phyloP scores from a whole-genome alignment of 2,329 filamentous ascomycete genomes.

The Verticillium longisporum region DNA sequence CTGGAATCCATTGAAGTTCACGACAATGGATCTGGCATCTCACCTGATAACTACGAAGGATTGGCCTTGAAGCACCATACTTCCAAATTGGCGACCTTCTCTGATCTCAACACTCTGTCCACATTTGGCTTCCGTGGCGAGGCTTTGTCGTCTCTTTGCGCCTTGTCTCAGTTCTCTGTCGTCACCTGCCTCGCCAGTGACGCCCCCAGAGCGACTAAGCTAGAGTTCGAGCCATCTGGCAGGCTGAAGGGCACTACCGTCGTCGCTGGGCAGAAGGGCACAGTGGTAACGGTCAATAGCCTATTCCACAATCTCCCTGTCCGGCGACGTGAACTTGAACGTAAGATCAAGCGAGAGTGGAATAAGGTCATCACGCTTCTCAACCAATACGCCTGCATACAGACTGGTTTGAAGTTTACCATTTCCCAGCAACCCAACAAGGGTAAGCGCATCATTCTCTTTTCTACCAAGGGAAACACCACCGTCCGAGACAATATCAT shows the following conservation, averaged over 20 bases:
- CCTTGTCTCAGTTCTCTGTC: slow-evolving; percentile 76
- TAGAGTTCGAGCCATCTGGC: slow-evolving; percentile 84
- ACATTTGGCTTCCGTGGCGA: slow-evolving; percentile 98
- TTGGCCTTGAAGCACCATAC: slow-evolving; percentile 94
- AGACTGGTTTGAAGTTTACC: slow-evolving; percentile 78
- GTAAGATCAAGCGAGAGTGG: slow-evolving; percentile 96
- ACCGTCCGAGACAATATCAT: slow-evolving; percentile 91
- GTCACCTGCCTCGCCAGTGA: slow-evolving; percentile 74
- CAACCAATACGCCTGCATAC: slow-evolving; percentile 93
- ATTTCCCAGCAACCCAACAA: slow-evolving; percentile 75
- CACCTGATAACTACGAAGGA: slow-evolving; percentile 76
- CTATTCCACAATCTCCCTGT: slow-evolving; percentile 89
- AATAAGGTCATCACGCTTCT: slow-evolving; percentile 77
- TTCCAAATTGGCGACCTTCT: slow-evolving; percentile 84
- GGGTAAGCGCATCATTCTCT: slow-evolving; percentile 76
- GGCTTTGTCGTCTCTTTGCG: slow-evolving; percentile 89
- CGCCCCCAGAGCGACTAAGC: slow-evolving; percentile 73
- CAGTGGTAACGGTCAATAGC: slow-evolving; percentile 74
- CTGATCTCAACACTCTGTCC: slow-evolving; percentile 74
- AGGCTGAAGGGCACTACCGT: slow-evolving; percentile 67
- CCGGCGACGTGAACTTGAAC: slow-evolving; percentile 85
- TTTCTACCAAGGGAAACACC: slow-evolving; percentile 83
- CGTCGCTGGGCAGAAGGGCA: slow-evolving; percentile 81
- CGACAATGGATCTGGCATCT: slow-evolving; percentile 88
- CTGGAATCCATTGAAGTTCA: slow-evolving; percentile 94